Conservation (phyloP, 805 yeast genomes). For the Candida golubevii region DNA sequence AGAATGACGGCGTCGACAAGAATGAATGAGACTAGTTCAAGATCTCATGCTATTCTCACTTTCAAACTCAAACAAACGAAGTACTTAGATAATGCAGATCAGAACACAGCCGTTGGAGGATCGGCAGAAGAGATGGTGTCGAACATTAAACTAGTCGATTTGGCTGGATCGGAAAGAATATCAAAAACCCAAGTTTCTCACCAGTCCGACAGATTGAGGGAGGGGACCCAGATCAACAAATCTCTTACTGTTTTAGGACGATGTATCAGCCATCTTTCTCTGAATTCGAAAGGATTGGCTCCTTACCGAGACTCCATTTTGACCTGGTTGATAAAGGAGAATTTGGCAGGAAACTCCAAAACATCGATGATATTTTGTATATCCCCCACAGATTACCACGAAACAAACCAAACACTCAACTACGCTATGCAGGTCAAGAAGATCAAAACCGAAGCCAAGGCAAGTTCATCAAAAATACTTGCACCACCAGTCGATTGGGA, state of each 20-base stretch:
- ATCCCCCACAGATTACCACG: slow-evolving; percentile 76
- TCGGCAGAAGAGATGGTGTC: slow-evolving; percentile 50
- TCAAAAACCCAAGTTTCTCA: slow-evolving; percentile 58
- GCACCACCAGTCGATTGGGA: slow-evolving; percentile 31
- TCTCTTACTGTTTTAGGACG: slow-evolving; percentile 76
- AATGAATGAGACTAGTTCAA: slow-evolving; percentile 67
- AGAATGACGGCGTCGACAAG: slow-evolving; percentile 71
- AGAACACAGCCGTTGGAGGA: slow-evolving; percentile 26
- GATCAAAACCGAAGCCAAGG: slow-evolving; percentile 58
- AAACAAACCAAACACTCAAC: slow-evolving; percentile 67
- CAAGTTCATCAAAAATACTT: slow-evolving; percentile 29
- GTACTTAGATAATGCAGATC: slow-evolving; percentile 24
- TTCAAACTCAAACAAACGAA: slow-evolving; percentile 55
- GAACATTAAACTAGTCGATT: slow-evolving; percentile 64
- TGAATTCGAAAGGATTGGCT: slow-evolving; percentile 39
- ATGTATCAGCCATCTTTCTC: slow-evolving; percentile 48
- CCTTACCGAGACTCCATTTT: slow-evolving; percentile 74
- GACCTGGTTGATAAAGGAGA: slow-evolving; percentile 73
- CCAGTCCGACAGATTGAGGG: slow-evolving; percentile 52
- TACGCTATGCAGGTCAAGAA: slow-evolving; percentile 75
- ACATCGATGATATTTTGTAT: slow-evolving; percentile 86
- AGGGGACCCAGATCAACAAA: slow-evolving; percentile 74
- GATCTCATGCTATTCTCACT: slow-evolving; percentile 80
- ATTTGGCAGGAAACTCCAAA: slow-evolving; percentile 80
- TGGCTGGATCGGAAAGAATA: slow-evolving; percentile 81